These are phyloP conservation scores for Epichloe sp. DNA, from an alignment of 2,329 filamentous ascomycete genomes.

Conservation along the genomic window DNA sequence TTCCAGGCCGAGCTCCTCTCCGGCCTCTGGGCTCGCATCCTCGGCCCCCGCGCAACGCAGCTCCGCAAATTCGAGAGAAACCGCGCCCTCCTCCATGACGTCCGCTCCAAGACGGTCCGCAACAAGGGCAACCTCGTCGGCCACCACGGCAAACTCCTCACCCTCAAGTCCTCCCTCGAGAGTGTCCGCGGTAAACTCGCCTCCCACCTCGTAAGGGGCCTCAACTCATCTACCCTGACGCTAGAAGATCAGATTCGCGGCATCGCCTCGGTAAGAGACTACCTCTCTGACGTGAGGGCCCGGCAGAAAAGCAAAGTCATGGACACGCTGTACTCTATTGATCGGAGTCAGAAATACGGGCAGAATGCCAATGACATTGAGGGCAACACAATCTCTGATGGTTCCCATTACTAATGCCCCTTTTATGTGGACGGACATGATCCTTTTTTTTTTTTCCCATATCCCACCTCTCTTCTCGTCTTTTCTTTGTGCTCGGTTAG, in stretches of 20 bases:
- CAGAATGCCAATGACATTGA: slow-evolving; percentile 16
- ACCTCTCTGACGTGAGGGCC: slow-evolving; percentile 62
- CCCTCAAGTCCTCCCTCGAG: slow-evolving; percentile 77
- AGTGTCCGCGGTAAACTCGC: slow-evolving; percentile 72
- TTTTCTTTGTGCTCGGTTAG: neutral
- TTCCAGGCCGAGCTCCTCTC: slow-evolving; percentile 70
- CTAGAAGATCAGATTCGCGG: slow-evolving; percentile 80
- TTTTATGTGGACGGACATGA: neutral
- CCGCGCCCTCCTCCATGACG: slow-evolving; percentile 60
- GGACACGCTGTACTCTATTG: slow-evolving; percentile 44
- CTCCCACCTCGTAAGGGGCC: slow-evolving; percentile 63
- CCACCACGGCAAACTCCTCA: slow-evolving; percentile 73
- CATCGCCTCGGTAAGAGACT: slow-evolving; percentile 64
- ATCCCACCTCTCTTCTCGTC: neutral
- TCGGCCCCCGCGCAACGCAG: slow-evolving; percentile 60
- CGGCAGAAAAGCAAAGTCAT: slow-evolving; percentile 73
- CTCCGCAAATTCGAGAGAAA: slow-evolving; percentile 92
- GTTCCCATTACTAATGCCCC: neutral
- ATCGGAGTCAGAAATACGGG: slow-evolving; percentile 6
- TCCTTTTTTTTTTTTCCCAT: too few species aligned
- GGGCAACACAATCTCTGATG: slow-evolving; percentile 1
- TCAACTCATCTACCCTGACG: slow-evolving; percentile 54
- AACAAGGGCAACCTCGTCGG: slow-evolving; percentile 81
- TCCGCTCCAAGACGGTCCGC: slow-evolving; percentile 69
- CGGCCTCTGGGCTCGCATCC: slow-evolving; percentile 72